Evolutionary conservation across 768 basidiomycete genomes (phyloP).

Genomic region (Rhizopogon salebrosus): DNA sequence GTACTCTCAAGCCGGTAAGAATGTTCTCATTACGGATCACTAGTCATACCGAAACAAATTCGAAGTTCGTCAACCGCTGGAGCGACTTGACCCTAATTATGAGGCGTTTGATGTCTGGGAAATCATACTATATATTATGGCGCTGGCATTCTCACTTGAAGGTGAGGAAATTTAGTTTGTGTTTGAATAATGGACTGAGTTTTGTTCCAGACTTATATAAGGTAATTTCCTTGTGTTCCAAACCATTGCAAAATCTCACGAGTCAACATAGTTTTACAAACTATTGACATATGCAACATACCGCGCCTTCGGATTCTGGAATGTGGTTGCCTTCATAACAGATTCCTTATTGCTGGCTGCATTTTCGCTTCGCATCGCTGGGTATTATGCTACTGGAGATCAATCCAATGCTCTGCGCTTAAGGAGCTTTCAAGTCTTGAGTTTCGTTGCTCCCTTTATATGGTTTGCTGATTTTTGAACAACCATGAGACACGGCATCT

Average conservation of each 20-base stretch:
- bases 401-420: slow-evolving; percentile 38
- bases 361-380: slow-evolving; percentile 65
- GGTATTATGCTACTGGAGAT: slow-evolving; percentile 37
- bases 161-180: slow-evolving; percentile 39
- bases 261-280: slow-evolving; percentile 51
- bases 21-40: background rate
- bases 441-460: slow-evolving; percentile 83
- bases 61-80: slow-evolving; percentile 71
- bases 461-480: slow-evolving; percentile 48
- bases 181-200: slow-evolving; percentile 42
- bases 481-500: background rate
- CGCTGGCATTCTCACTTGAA: slow-evolving; percentile 74
- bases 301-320: slow-evolving; percentile 83
- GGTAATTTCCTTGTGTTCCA: slow-evolving; percentile 7
- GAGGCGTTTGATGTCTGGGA: slow-evolving; percentile 75
- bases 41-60: slow-evolving; percentile 1
- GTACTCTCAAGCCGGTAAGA: slow-evolving; percentile 79
- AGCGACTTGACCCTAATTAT: slow-evolving; percentile 54
- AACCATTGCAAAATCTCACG: background rate
- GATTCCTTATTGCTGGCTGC: slow-evolving; percentile 69
- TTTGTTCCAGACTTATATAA: slow-evolving; percentile 16
- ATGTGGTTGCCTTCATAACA: slow-evolving; percentile 61
- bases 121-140: slow-evolving; percentile 71
- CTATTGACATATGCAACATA: slow-evolving; percentile 72
- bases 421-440: slow-evolving; percentile 82